Percentiles rank a stretch among this genome's conserved stretches.
Conservation (phyloP, 176 grass and related monocot species). For the Avena insularis region DNA sequence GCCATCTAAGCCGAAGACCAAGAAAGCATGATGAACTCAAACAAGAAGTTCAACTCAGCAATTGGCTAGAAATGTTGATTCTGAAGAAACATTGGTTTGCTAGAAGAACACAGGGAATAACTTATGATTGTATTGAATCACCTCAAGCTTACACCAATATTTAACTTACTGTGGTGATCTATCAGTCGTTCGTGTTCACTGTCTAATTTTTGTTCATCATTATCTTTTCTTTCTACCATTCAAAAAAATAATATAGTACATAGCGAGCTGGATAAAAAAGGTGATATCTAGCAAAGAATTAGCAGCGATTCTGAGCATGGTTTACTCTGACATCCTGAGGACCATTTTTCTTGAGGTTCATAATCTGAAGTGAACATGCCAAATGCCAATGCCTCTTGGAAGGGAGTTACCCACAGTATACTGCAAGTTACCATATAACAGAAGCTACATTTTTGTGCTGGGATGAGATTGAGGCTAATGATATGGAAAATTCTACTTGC, state of each 20-base stretch:
- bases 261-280: not conserved
- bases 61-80: not conserved
- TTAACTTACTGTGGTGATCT: not conserved
- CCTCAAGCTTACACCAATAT: not conserved
- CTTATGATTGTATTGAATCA: slow-evolving; percentile 24
- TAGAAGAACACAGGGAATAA: slow-evolving; percentile 27
- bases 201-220: not conserved
- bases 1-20: slow-evolving; percentile 59
- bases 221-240: not conserved
- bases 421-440: not conserved
- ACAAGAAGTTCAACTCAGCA: not conserved
- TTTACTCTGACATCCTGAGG: not conserved
- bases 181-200: not conserved
- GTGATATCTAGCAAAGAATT: not conserved
- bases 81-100: slow-evolving; percentile 5
- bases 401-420: not conserved
- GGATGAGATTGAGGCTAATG: not conserved
- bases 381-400: not conserved
- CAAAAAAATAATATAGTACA: not conserved
- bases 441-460: not conserved
- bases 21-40: slow-evolving; percentile 62
- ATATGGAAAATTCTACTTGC: not conserved
- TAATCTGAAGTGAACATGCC: not conserved
- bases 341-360: not conserved
- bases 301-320: not conserved